Evolutionary conservation across 768 basidiomycete species (phyloP).

Genomic region (Rubroboletus satanas): DNA sequence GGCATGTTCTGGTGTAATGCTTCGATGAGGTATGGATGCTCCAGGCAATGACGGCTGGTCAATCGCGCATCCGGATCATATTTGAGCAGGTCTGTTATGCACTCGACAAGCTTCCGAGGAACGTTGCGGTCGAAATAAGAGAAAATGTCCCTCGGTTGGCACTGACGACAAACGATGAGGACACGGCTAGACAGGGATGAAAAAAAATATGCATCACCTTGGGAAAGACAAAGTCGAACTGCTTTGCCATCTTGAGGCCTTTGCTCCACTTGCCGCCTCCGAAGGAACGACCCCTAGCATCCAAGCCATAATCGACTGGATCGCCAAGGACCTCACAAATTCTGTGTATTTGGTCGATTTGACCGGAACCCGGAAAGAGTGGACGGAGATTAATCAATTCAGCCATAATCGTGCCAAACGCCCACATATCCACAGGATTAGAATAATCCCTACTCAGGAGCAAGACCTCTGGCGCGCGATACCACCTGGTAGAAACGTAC

Average conservation of each 20-base stretch:
- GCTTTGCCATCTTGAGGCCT: slow-evolving; percentile 84
- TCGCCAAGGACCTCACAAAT: slow-evolving; percentile 95
- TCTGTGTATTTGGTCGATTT: slow-evolving; percentile 86
- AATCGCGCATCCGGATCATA: slow-evolving; percentile 88
- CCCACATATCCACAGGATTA: slow-evolving; percentile 99
- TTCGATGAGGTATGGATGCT: slow-evolving; percentile 86
- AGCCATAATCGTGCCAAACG: slow-evolving; percentile 96
- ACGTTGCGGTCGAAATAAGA: slow-evolving; percentile 75
- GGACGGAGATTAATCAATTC: slow-evolving; percentile 94
- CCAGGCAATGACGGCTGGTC: slow-evolving; percentile 81
- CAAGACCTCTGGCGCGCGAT: slow-evolving; percentile 96
- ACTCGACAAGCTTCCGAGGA: slow-evolving; percentile 80
- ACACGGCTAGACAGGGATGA: background rate
- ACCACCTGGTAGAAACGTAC: slow-evolving; percentile 99
- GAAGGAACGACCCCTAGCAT: slow-evolving; percentile 58
- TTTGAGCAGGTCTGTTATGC: slow-evolving; percentile 85
- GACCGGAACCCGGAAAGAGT: slow-evolving; percentile 89
- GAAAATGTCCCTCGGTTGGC: slow-evolving; percentile 60
- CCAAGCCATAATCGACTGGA: slow-evolving; percentile 79
- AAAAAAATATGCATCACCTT: slow-evolving; percentile 51
- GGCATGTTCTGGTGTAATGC: slow-evolving; percentile 65
- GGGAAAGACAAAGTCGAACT: slow-evolving; percentile 82
- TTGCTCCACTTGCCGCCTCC: slow-evolving; percentile 89
- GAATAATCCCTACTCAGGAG: slow-evolving; percentile 91
- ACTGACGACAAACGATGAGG: slow-evolving; percentile 37